These are phyloP conservation scores for Fusarium equiseti DNA, from an alignment of 2,329 filamentous ascomycete species.

Conservation along the genomic window DNA sequence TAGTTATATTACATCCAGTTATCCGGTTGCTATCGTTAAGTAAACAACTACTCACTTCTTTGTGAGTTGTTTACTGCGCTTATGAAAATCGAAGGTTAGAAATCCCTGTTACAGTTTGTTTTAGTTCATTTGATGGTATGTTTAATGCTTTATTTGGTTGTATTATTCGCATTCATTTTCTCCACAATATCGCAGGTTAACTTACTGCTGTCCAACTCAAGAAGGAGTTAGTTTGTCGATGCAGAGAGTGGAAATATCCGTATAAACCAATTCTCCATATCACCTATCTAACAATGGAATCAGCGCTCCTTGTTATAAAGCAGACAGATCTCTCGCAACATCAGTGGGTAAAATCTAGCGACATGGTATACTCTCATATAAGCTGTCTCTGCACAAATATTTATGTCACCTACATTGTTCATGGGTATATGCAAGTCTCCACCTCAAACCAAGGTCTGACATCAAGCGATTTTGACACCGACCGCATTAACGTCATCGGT, in stretches of 20 bases:
- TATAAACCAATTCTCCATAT: no score
- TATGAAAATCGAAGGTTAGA: not conserved
- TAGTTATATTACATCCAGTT: not conserved
- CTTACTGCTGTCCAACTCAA: no score
- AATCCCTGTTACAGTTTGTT: not conserved
- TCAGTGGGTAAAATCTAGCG: not conserved
- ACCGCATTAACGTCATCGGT: slow-evolving; percentile 35
- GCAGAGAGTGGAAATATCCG: no score
- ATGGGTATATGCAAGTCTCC: slow-evolving; percentile 13
- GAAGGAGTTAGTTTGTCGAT: no score
- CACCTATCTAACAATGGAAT: not conserved
- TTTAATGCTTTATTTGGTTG: not conserved
- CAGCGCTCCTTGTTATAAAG: not conserved
- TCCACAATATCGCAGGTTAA: not conserved
- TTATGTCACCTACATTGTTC: slow-evolving; percentile 6
- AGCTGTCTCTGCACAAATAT: not conserved
- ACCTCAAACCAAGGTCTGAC: slow-evolving; percentile 30
- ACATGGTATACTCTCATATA: not conserved
- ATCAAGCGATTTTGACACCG: slow-evolving; percentile 25
- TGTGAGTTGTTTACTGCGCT: not conserved
- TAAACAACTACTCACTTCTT: not conserved
- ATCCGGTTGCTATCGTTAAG: not conserved
- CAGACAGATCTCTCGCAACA: not conserved
- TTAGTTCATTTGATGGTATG: not conserved
- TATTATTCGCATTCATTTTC: not conserved